phyloP scores from a whole-genome alignment of 228 moss, liverwort and hornwort genomes.

The Sphagnum magellanicum region DNA sequence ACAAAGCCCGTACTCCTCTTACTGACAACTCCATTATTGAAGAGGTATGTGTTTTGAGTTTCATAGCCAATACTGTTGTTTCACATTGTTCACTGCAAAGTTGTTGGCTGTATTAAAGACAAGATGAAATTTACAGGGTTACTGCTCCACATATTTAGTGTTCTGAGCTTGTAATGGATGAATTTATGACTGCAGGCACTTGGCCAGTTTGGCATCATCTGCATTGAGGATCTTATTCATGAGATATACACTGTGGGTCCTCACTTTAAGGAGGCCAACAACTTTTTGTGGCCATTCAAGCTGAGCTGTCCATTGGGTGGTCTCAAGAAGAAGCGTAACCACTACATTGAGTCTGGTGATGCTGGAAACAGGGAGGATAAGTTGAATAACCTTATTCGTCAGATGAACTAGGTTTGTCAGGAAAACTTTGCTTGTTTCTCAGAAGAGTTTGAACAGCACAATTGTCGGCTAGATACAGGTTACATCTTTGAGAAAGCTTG shows the following conservation, averaged over 20 bases:
- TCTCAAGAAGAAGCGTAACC: conserved; percentile 14
- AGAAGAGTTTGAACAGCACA: too few species aligned
- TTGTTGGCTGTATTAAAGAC: too few species aligned
- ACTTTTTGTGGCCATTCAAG: conserved; percentile 34
- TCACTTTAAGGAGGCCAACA: conserved; percentile 22
- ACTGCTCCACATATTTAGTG: too few species aligned
- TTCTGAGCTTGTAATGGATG: too few species aligned
- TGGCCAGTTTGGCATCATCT: conserved; percentile 20
- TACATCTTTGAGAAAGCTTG: too few species aligned
- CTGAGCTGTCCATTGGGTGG: conserved; percentile 15
- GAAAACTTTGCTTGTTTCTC: too few species aligned
- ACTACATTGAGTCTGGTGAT: conserved; percentile 15
- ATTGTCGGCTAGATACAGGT: too few species aligned
- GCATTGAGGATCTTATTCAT: conserved; percentile 26
- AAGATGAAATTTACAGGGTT: too few species aligned
- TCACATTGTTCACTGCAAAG: too few species aligned
- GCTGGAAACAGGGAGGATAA: conserved; percentile 23
- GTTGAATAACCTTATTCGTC: conserved; percentile 19
- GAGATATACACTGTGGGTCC: conserved; percentile 22
- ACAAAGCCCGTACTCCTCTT: conserved; percentile 58
- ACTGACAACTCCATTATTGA: conserved; percentile 79
- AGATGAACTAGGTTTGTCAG: conserved; percentile 29
- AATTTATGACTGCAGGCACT: conserved; percentile 15
- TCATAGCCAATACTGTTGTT: too few species aligned
- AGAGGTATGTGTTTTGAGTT: conserved; percentile 17